Evolutionary conservation across 2,329 filamentous ascomycete genomes (phyloP).

Genomic region (Ilyonectria destructans): DNA sequence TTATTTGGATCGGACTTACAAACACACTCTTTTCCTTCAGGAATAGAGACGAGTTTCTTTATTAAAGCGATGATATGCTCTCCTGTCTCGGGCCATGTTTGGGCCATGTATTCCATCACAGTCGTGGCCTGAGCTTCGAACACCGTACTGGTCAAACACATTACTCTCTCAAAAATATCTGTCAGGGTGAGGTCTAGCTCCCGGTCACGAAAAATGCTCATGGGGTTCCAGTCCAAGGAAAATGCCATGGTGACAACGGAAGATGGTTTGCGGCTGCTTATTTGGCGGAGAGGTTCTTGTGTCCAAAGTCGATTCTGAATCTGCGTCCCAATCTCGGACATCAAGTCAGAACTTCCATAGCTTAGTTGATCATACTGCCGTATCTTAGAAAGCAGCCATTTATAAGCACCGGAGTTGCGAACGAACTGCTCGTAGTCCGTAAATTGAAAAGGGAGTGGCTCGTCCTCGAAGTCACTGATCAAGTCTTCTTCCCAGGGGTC

Average conservation of each 20-base stretch:
- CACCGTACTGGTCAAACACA: neutral
- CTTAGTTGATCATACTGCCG: neutral
- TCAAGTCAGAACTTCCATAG: neutral
- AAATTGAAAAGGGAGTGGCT: neutral
- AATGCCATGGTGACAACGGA: neutral
- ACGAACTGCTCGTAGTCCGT: neutral
- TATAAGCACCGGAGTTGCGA: neutral
- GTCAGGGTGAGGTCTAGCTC: neutral
- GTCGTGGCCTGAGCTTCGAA: conserved; percentile 8
- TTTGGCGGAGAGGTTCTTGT: neutral
- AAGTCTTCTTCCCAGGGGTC: too few species aligned
- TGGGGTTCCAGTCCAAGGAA: neutral
- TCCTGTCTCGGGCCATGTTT: neutral
- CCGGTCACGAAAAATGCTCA: neutral
- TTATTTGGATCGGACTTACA: neutral
- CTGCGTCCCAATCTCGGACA: neutral
- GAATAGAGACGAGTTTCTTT: neutral
- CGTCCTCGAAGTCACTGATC: too few species aligned
- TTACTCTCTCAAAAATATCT: neutral
- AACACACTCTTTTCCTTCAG: neutral
- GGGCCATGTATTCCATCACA: neutral
- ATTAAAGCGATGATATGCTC: neutral
- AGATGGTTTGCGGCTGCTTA: neutral
- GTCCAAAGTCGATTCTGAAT: neutral
- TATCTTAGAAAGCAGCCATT: conserved; percentile 2